A percentile compares a stretch with the other conserved stretches of the same genome.
phyloP scores from a whole-genome alignment of 2,329 filamentous ascomycete species.

The Nigrospora oryzae region DNA sequence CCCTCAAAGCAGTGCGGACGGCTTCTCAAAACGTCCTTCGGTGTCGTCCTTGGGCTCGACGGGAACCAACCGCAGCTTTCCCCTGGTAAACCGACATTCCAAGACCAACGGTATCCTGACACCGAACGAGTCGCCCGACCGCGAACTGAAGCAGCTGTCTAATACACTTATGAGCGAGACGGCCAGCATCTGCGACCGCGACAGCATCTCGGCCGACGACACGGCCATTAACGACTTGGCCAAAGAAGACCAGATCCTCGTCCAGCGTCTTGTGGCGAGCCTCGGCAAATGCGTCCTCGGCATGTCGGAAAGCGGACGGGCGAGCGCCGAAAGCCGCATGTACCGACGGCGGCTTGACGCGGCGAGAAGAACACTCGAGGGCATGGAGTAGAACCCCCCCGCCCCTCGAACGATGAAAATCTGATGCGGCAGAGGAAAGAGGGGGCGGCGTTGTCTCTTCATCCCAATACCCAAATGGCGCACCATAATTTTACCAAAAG shows the following conservation, averaged over 20 bases:
- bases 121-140: constrained; percentile 42
- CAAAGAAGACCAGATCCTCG: constrained; percentile 50
- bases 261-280: constrained; percentile 51
- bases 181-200: constrained; percentile 28
- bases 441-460: too few species aligned
- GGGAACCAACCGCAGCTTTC: constrained; percentile 54
- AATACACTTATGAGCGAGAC: constrained; percentile 41
- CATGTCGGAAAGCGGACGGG: constrained; percentile 43
- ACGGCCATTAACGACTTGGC: constrained; percentile 37
- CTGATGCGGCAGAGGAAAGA: background rate
- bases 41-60: constrained; percentile 48
- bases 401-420: constrained; percentile 6
- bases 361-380: constrained; percentile 66
- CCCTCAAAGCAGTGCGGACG: constrained; percentile 30
- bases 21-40: constrained; percentile 43
- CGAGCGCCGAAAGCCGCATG: constrained; percentile 50
- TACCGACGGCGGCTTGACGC: constrained; percentile 67
- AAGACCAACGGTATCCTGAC: constrained; percentile 36
- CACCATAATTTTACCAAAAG: too few species aligned
- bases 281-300: constrained; percentile 53
- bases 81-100: constrained; percentile 42
- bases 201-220: constrained; percentile 15
- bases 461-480: too few species aligned
- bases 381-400: constrained; percentile 35
- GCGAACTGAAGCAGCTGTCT: constrained; percentile 37